Percentiles rank a stretch among this genome's conserved stretches.
Conservation (phyloP, 495 filamentous ascomycete species). For the Immersiella caudata region DNA sequence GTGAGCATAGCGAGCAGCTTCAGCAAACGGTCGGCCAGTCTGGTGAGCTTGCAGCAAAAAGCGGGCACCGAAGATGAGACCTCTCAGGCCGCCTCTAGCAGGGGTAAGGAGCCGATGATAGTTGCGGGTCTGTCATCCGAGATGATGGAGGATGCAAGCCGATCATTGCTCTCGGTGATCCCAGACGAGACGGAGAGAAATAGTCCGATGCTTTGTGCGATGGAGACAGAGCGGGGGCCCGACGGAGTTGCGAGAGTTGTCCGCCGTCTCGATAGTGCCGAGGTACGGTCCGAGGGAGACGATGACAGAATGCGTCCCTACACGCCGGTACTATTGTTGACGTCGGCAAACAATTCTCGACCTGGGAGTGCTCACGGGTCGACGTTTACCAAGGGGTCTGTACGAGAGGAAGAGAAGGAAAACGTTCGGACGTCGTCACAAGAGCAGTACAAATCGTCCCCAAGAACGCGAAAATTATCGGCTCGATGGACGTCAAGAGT, state of each 20-base stretch:
- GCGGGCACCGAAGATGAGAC: constrained; percentile 21
- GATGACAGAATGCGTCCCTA: constrained; percentile 6
- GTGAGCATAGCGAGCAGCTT: constrained; percentile 68
- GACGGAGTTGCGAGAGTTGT: neutral
- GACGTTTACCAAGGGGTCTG: constrained; percentile 25
- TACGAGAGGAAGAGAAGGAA: constrained; percentile 34
- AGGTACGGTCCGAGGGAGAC: neutral
- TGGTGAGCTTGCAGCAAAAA: constrained; percentile 33
- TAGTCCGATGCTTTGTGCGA: constrained; percentile 16
- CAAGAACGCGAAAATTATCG: constrained; percentile 21
- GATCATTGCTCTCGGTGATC: constrained; percentile 40
- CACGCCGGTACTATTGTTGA: constrained; percentile 14
- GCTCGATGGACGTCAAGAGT: constrained; percentile 39
- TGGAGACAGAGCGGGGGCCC: constrained; percentile 1
- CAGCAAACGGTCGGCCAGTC: constrained; percentile 57
- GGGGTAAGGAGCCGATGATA: neutral
- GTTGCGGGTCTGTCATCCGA: neutral
- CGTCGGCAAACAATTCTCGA: constrained; percentile 25
- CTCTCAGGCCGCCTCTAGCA: neutral
- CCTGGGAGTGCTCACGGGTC: constrained; percentile 24
- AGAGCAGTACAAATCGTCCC: constrained; percentile 17
- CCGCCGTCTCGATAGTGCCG: neutral
- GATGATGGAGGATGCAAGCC: constrained; percentile 16
- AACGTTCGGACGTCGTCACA: constrained; percentile 29
- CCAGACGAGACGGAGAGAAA: constrained; percentile 42